Conservation (phyloP, 2,329 filamentous ascomycete genomes). For the Tolypocladium cylindrosporum region DNA sequence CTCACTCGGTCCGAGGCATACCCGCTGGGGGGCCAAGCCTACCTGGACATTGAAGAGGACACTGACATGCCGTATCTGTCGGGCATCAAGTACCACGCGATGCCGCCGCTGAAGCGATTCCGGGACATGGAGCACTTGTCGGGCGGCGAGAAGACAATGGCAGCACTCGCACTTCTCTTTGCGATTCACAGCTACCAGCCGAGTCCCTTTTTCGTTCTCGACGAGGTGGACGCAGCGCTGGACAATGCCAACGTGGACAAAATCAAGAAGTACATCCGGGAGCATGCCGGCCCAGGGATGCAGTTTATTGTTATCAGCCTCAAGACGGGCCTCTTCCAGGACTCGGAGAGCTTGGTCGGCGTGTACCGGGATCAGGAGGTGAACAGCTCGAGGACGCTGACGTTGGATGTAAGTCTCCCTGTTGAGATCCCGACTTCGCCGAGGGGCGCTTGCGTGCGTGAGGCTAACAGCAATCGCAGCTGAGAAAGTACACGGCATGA, state of each 20-base stretch:
- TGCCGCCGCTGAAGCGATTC: slow-evolving; percentile 97
- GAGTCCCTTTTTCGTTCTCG: slow-evolving; percentile 92
- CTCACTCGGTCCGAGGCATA: slow-evolving; percentile 86
- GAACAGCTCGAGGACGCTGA: slow-evolving; percentile 85
- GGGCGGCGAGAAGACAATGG: slow-evolving; percentile 98
- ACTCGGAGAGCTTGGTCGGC: slow-evolving; percentile 89
- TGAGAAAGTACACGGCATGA: not conserved
- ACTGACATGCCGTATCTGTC: slow-evolving; percentile 93
- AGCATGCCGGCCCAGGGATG: slow-evolving; percentile 93
- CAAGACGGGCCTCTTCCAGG: slow-evolving; percentile 92
- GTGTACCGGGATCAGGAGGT: slow-evolving; percentile 92
- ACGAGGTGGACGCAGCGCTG: slow-evolving; percentile 96
- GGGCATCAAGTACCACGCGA: slow-evolving; percentile 96
- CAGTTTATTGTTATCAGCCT: slow-evolving; percentile 98
- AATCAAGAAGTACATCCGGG: slow-evolving; percentile 91
- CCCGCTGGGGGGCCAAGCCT: slow-evolving; percentile 79
- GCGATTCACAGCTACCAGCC: slow-evolving; percentile 96
- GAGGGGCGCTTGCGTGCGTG: not conserved
- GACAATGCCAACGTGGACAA: slow-evolving; percentile 96
- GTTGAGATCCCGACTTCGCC: not conserved
- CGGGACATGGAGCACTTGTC: slow-evolving; percentile 98
- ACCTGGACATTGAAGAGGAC: slow-evolving; percentile 87
- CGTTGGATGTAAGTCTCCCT: slow-evolving; percentile 74
- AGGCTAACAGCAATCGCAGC: not conserved
- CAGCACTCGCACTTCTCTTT: slow-evolving; percentile 89